Evolutionary conservation across 257 asterid species (phyloP).

Genomic region (Fraxinus pennsylvanica): DNA sequence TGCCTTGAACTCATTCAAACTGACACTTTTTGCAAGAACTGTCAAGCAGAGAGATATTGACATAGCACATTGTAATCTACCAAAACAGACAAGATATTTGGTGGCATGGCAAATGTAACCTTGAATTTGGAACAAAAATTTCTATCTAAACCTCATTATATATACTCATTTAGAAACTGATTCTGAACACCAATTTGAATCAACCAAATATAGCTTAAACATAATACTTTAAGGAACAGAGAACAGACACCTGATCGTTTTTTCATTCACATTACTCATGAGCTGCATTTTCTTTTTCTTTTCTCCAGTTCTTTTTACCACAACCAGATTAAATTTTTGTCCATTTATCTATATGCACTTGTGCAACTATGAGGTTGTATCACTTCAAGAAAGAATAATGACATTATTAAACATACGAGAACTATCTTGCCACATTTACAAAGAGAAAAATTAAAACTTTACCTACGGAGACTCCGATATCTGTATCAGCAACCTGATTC

Average conservation of each 20-base stretch:
- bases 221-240: not conserved
- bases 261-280: not conserved
- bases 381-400: not conserved
- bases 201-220: not conserved
- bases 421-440: not conserved
- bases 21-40: not conserved
- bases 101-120: not conserved
- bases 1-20: not conserved
- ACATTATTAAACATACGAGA: not conserved
- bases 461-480: slow-evolving; percentile 97
- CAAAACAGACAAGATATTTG: not conserved
- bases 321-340: slow-evolving; percentile 9
- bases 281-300: slow-evolving; percentile 2
- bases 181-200: not conserved
- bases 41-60: not conserved
- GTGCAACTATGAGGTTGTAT: slow-evolving; percentile 4
- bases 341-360: not conserved
- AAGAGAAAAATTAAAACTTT: slow-evolving; percentile 24
- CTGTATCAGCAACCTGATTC: slow-evolving; percentile 99
- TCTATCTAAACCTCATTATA: not conserved
- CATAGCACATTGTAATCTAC: not conserved
- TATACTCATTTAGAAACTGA: not conserved
- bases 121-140: not conserved
- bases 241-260: not conserved
- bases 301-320: not conserved